Evolutionary conservation across 1,139 yeast species (phyloP).

Genomic region (Ogataea hybrid): DNA sequence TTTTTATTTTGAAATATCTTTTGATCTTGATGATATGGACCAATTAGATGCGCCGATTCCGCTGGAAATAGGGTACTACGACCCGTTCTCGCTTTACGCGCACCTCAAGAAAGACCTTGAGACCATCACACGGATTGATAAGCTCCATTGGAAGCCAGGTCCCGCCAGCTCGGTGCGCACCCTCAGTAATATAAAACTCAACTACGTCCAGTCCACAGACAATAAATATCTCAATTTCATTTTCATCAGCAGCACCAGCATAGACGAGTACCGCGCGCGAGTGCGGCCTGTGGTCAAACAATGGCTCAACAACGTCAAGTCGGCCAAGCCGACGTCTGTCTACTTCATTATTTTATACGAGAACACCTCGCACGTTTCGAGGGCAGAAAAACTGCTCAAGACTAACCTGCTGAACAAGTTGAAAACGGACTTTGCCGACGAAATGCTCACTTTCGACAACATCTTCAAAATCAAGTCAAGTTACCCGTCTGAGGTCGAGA

Average conservation of each 20-base stretch:
- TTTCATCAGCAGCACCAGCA: slow-evolving; percentile 61
- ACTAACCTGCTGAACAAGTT: slow-evolving; percentile 65
- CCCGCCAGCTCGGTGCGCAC: slow-evolving; percentile 60
- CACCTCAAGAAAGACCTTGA: slow-evolving; percentile 49
- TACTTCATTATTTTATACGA: slow-evolving; percentile 65
- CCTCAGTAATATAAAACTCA: slow-evolving; percentile 60
- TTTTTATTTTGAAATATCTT: not conserved
- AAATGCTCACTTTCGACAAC: slow-evolving; percentile 37
- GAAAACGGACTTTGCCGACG: slow-evolving; percentile 57
- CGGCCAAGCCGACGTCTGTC: slow-evolving; percentile 48
- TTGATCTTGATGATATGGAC: slow-evolving; percentile 5
- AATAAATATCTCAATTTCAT: slow-evolving; percentile 62
- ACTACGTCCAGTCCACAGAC: slow-evolving; percentile 52
- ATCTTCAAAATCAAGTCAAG: slow-evolving; percentile 43
- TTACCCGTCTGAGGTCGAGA: slow-evolving; percentile 38
- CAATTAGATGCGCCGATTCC: slow-evolving; percentile 5
- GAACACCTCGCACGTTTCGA: slow-evolving; percentile 31
- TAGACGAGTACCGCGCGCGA: slow-evolving; percentile 74
- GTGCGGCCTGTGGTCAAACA: slow-evolving; percentile 79
- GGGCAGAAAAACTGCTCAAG: slow-evolving; percentile 44
- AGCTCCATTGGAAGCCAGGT: slow-evolving; percentile 74
- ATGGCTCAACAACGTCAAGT: slow-evolving; percentile 63
- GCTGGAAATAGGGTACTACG: slow-evolving; percentile 60
- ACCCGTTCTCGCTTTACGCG: slow-evolving; percentile 73
- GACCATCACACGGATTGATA: slow-evolving; percentile 60